A percentile compares a stretch with the other conserved stretches of the same genome.
Conservation (phyloP, 352 stramenopile species). For the Thraustochytrium aureum region DNA sequence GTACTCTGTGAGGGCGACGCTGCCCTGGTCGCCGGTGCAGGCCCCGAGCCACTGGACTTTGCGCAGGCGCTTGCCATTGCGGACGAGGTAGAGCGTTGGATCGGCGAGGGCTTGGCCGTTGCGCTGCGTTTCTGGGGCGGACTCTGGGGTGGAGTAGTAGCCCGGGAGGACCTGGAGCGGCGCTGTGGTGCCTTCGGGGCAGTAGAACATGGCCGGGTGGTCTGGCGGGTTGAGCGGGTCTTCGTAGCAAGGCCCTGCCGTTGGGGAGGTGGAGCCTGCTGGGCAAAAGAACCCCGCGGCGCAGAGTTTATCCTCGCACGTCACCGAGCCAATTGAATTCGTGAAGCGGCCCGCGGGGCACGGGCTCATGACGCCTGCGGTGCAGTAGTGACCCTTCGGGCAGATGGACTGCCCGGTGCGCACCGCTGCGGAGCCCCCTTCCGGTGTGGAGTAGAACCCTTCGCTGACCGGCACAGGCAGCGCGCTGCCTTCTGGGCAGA, state of each 20-base stretch:
- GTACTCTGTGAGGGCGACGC: background rate
- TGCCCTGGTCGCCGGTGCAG: background rate
- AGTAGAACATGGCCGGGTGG: constrained; percentile 51
- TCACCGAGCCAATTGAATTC: background rate
- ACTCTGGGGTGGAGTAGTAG: constrained; percentile 53
- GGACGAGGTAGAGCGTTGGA: background rate
- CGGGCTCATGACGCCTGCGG: background rate
- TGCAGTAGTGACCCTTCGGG: constrained; percentile 53
- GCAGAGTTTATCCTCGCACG: constrained; percentile 9
- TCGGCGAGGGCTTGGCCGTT: constrained; percentile 37
- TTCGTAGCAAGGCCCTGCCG: constrained; percentile 16
- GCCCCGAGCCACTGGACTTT: constrained; percentile 37
- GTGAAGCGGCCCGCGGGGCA: constrained; percentile 55
- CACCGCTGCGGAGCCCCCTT: background rate
- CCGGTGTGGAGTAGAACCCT: constrained; percentile 52
- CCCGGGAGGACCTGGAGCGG: constrained; percentile 29
- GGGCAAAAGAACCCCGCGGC: constrained; percentile 55
- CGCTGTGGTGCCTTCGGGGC: constrained; percentile 13
- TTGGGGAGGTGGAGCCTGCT: constrained; percentile 44
- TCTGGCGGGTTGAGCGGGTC: background rate
- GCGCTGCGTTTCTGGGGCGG: background rate
- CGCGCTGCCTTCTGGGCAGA: constrained; percentile 52
- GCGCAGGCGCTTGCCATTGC: background rate
- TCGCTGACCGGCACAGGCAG: constrained; percentile 7
- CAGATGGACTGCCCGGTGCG: constrained; percentile 40